phyloP scores from a whole-genome alignment of 495 filamentous ascomycete species.

The Neurospora sp. region DNA sequence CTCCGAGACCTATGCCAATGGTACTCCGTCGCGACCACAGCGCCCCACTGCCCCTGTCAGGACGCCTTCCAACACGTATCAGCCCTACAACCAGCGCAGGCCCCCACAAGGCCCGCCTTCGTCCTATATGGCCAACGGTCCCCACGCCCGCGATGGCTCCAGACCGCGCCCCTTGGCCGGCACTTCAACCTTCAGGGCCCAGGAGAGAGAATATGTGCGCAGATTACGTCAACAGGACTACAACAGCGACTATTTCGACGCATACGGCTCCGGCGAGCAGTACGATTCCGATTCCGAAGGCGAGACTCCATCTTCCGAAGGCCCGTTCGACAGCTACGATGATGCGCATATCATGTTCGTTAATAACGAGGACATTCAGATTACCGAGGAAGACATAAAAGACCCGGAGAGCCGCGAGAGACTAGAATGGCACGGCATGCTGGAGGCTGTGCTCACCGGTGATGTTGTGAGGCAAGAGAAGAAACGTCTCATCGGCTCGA shows the following conservation, averaged over 20 bases:
- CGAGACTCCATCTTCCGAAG: conserved; percentile 71
- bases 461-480: conserved; percentile 98
- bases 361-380: conserved; percentile 75
- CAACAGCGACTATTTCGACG: conserved; percentile 67
- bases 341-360: conserved; percentile 85
- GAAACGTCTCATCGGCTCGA: conserved; percentile 77
- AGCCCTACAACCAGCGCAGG: conserved; percentile 31
- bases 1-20: conserved; percentile 16
- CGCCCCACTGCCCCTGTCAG: conserved; percentile 28
- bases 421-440: conserved; percentile 96
- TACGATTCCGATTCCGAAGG: conserved; percentile 83
- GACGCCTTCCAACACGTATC: conserved; percentile 42
- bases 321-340: conserved; percentile 75
- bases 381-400: conserved; percentile 78
- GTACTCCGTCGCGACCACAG: conserved; percentile 18
- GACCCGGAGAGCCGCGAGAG: conserved; percentile 83
- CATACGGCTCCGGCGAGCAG: conserved; percentile 53
- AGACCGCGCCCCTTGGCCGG: conserved; percentile 61
- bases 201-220: conserved; percentile 39
- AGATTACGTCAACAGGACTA: conserved; percentile 47
- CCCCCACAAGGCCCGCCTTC: conserved; percentile 20
- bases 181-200: conserved; percentile 51
- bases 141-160: conserved; percentile 71
- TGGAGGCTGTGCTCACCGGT: conserved; percentile 87
- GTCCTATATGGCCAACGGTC: conserved; percentile 41